Evolutionary conservation across 2,329 filamentous ascomycete species (phyloP), one percentile per base, ranked within the genome.

Genomic region (Aspergillus terreus): DNA sequence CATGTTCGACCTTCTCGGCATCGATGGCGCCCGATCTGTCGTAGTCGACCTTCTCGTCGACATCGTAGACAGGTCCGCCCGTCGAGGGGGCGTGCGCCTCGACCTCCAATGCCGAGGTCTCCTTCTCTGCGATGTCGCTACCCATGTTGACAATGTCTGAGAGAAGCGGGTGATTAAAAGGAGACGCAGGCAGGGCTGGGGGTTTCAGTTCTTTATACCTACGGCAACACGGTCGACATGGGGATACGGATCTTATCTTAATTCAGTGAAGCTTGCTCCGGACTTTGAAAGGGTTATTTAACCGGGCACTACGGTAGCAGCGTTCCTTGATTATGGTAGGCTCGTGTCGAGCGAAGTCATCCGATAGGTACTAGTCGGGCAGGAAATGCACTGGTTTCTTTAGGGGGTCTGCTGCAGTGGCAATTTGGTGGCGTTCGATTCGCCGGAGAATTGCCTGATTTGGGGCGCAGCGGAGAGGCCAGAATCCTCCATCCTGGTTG

Each of bases 21-120:
- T 81, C 77, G 59, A 82, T 78, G 56, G 81, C 81, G 58, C 72
- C 79, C 5, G 71, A 67, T 71, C 78, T 79, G 75, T 74, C 76
- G 50, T 75, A 71, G 56, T 69, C 59, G 53, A 66, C 54, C 50
- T 78, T 75, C 53, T 74, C 69, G 57, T 57, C 57, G 35, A 55
- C 56, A 64, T 71, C 63, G 60, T 71, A 68, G 55, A 61, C 54
- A 61, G 60, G 63, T 36, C 55, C 63, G 46, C 52, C 56, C 43
- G 52, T 60, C 53, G 55, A 54, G 49, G 57, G 50, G 50, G 59
- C 56, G 51, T 66, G 64, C 44, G 55, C 61, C 66, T 70, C 66
- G 57, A 70, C 50, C 66, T 70, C 67, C 54, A 43, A 4, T n/a
- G 44, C 32, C 14, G 44, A 52, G 54, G 58, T 61, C 55, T 63